A percentile compares a stretch with the other conserved stretches of the same genome.
These are phyloP conservation scores for Prunus campanulata DNA, from an alignment of 306 rosid genomes.

Conservation along the genomic window DNA sequence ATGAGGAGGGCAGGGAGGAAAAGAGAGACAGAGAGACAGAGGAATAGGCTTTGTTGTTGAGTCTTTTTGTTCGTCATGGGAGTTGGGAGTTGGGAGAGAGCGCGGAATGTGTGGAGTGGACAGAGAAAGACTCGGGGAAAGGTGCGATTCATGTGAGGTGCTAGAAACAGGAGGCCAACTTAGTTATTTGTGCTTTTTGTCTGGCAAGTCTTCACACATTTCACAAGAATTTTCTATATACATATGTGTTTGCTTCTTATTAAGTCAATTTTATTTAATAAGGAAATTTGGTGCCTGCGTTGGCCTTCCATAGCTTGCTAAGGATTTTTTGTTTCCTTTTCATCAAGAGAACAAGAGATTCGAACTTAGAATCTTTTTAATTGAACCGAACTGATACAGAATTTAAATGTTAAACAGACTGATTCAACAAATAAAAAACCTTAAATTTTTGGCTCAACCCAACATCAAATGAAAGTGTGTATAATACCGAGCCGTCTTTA, in stretches of 20 bases:
- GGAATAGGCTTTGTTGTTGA: not conserved
- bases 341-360: no score
- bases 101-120: not conserved
- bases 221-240: no score
- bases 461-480: no score
- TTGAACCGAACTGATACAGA: no score
- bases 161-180: not conserved
- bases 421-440: no score
- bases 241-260: no score
- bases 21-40: not conserved
- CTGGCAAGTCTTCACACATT: not conserved
- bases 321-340: no score
- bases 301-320: not conserved
- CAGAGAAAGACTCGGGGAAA: not conserved
- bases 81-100: not conserved
- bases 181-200: not conserved
- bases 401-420: no score
- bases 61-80: not conserved
- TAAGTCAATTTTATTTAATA: not conserved
- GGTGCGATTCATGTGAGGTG: not conserved
- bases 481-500: no score
- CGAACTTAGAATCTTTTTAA: no score
- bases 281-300: not conserved
- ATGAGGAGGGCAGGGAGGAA: not conserved
- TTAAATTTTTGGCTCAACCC: no score